A percentile compares a stretch with the other conserved stretches of the same genome.
These are phyloP conservation scores for Emergomyces orientalis DNA, from an alignment of 2,329 filamentous ascomycete species.

Conservation along the genomic window DNA sequence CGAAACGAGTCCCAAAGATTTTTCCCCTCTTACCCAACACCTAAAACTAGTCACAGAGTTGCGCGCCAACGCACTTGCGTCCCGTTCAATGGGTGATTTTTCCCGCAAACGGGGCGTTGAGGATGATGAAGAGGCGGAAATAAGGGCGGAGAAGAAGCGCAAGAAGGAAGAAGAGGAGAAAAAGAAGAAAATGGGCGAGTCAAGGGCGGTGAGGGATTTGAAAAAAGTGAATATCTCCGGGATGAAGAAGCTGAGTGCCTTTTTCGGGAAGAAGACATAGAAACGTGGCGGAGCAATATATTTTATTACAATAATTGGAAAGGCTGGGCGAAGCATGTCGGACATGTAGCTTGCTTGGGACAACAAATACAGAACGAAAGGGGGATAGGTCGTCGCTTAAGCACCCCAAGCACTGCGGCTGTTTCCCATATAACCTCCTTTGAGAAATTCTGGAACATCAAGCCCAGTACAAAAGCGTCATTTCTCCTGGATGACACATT, in stretches of 20 bases:
- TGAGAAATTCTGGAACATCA: neutral
- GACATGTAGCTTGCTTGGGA: neutral
- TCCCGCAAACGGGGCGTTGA: constrained; percentile 34
- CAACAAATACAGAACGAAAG: too few relatives aligned
- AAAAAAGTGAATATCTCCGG: constrained; percentile 84
- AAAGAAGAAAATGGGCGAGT: constrained; percentile 66
- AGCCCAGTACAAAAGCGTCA: neutral
- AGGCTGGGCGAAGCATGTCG: neutral
- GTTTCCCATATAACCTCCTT: neutral
- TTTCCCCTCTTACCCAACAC: constrained; percentile 61
- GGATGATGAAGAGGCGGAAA: constrained; percentile 32
- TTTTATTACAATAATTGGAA: neutral
- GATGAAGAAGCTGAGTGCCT: constrained; percentile 95
- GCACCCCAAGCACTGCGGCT: neutral
- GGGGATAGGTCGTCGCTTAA: neutral
- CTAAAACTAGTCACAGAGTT: constrained; percentile 56
- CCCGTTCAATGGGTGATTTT: constrained; percentile 48
- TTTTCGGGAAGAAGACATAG: constrained; percentile 60
- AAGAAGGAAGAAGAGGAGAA: constrained; percentile 84
- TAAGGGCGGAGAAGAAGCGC: constrained; percentile 68
- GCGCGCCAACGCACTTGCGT: constrained; percentile 60
- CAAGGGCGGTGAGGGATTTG: constrained; percentile 65
- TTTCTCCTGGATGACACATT: neutral
- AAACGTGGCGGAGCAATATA: neutral
- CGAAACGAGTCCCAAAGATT: constrained; percentile 47